Conservation (phyloP, 139 green algal species). For the Coccomyxa sp. region DNA sequence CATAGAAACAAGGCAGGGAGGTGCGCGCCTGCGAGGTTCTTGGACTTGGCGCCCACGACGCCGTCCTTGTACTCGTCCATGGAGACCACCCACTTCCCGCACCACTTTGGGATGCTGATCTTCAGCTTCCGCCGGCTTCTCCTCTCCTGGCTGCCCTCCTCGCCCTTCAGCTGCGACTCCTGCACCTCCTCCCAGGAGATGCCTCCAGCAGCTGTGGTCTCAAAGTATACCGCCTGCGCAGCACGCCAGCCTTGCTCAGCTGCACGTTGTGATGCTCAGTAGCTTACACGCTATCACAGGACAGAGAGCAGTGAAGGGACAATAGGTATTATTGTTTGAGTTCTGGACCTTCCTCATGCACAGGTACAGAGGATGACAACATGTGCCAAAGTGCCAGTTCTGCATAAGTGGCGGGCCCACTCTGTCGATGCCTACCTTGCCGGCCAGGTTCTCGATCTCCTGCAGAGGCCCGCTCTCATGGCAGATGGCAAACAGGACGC, state of each 20-base stretch:
- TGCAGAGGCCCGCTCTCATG: conserved; percentile 53
- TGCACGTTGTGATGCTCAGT: too few species aligned
- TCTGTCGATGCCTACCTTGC: too few species aligned
- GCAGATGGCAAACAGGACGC: conserved; percentile 47
- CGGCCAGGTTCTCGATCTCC: conserved; percentile 32
- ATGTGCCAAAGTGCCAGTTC: too few species aligned
- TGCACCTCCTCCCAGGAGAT: conserved; percentile 65
- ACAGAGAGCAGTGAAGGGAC: conserved; percentile 5
- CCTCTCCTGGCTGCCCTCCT: background rate
- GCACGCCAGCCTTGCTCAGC: too few species aligned
- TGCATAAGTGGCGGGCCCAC: too few species aligned
- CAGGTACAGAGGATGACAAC: too few species aligned
- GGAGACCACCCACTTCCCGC: conserved; percentile 82
- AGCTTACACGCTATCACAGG: too few species aligned
- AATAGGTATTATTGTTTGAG: too few species aligned
- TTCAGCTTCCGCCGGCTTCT: conserved; percentile 30
- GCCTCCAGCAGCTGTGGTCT: conserved; percentile 65
- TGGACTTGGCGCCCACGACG: conserved; percentile 94
- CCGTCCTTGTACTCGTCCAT: conserved; percentile 84
- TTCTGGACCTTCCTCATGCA: too few species aligned
- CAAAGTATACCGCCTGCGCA: conserved; percentile 33
- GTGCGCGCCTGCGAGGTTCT: conserved; percentile 78
- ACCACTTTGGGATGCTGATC: conserved; percentile 59
- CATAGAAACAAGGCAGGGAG: background rate
- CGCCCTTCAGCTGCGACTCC: background rate